A percentile compares a stretch with the other conserved stretches of the same genome.
Evolutionary conservation across 305 asterid species (phyloP).

Genomic region (Ilex paraguariensis): DNA sequence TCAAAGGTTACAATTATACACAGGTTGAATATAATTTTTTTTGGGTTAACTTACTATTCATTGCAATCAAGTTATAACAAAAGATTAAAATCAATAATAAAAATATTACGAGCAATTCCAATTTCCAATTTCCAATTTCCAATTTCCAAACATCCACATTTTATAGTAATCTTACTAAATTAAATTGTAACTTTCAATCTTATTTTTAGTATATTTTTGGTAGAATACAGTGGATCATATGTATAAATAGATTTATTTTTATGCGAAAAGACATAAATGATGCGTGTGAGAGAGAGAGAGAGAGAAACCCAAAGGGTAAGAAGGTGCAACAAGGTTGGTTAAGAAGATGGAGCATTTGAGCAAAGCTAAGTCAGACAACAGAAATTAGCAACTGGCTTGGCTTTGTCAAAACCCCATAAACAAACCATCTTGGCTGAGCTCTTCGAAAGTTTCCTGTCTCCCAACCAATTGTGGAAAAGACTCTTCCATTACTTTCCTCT

Average conservation of each 20-base stretch:
- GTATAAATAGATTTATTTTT: not conserved
- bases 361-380: slow-evolving; percentile 15
- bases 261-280: not conserved
- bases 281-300: not conserved
- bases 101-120: too few relatives aligned
- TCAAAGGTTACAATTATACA: too few relatives aligned
- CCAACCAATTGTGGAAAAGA: slow-evolving; percentile 43
- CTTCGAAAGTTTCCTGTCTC: slow-evolving; percentile 63
- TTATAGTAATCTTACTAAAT: too few relatives aligned
- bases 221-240: not conserved
- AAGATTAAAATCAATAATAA: too few relatives aligned
- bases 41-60: too few relatives aligned
- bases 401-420: slow-evolving; percentile 45
- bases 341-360: slow-evolving; percentile 18
- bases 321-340: slow-evolving; percentile 30
- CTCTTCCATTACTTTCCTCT: slow-evolving; percentile 6
- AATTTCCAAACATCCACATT: too few relatives aligned
- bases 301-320: slow-evolving; percentile 46
- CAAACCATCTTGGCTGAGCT: slow-evolving; percentile 38
- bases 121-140: too few relatives aligned
- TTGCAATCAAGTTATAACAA: too few relatives aligned
- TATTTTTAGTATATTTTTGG: too few relatives aligned
- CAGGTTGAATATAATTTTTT: too few relatives aligned
- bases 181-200: too few relatives aligned
- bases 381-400: slow-evolving; percentile 43